These are phyloP conservation scores for Abrus precatorius DNA, from an alignment of 306 rosid genomes.

Conservation along the genomic window DNA sequence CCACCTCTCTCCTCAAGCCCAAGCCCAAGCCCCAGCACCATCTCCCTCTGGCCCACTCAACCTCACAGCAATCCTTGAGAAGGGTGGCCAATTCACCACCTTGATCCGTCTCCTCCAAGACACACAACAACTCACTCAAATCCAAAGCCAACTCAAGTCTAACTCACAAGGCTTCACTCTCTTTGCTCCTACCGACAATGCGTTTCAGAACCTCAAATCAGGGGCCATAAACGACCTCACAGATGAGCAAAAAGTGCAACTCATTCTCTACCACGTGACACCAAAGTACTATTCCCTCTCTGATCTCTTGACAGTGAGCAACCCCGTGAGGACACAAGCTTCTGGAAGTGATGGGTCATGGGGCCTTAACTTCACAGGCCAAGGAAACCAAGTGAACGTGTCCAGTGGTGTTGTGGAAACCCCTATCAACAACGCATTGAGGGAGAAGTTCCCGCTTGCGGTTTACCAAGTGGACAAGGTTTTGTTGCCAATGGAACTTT, in stretches of 20 bases:
- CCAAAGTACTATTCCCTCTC: conserved; percentile 69
- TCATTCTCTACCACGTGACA: conserved; percentile 69
- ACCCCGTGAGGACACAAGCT: conserved; percentile 82
- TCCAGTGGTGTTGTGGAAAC: conserved; percentile 62
- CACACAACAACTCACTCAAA: conserved; percentile 62
- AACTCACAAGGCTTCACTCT: conserved; percentile 68
- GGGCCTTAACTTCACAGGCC: conserved; percentile 81
- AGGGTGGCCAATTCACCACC: conserved; percentile 70
- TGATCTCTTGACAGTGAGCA: conserved; percentile 66
- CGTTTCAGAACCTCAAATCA: conserved; percentile 69
- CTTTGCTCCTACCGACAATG: conserved; percentile 93
- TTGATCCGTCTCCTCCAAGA: conserved; percentile 64
- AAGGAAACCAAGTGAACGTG: conserved; percentile 80
- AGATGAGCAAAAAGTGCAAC: conserved; percentile 58
- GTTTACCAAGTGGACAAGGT: conserved; percentile 75
- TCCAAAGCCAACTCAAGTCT: conserved; percentile 70
- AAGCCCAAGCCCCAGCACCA: conserved; percentile 61
- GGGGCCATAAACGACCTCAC: conserved; percentile 70
- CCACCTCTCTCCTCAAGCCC: conserved; percentile 43
- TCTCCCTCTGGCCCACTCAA: conserved; percentile 64
- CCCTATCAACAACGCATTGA: conserved; percentile 62
- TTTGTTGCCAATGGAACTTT: conserved; percentile 68
- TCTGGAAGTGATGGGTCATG: conserved; percentile 51
- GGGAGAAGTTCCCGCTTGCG: conserved; percentile 67
- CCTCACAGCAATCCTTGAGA: conserved; percentile 67